A percentile compares a stretch with the other conserved stretches of the same genome.
These are phyloP conservation scores for Lenwebbia sp. DNA, from an alignment of 345 rosid species.

Conservation along the genomic window DNA sequence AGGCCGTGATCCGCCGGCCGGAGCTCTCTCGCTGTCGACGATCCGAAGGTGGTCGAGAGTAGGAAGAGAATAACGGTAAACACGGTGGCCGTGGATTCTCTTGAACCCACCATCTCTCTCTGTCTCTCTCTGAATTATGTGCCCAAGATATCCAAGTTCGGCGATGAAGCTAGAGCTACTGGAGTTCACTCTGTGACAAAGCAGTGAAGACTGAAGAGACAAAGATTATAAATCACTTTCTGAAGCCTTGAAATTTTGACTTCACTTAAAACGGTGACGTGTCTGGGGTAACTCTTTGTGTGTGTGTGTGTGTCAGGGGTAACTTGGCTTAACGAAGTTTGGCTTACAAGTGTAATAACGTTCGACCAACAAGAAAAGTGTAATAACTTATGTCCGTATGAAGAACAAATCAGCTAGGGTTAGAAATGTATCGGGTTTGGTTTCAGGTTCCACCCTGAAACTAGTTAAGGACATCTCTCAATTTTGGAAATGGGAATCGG, in stretches of 20 bases:
- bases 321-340: not conserved
- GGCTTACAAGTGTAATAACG: not conserved
- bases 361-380: not conserved
- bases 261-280: not conserved
- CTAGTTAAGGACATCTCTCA: fast-evolving
- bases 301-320: not conserved
- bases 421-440: not conserved
- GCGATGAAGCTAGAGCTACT: not conserved
- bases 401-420: not conserved
- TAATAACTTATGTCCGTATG: not conserved
- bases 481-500: not conserved
- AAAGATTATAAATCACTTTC: not conserved
- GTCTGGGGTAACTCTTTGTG: not conserved
- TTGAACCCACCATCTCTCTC: not conserved
- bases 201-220: not conserved
- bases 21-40: conserved; percentile 19
- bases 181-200: not conserved
- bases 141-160: not conserved
- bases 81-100: not conserved
- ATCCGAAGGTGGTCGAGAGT: not conserved
- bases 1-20: conserved; percentile 75
- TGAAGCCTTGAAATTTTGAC: not conserved
- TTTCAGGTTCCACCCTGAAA: not conserved
- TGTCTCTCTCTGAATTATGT: not conserved
- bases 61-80: not conserved